These are phyloP conservation scores for Drechslerella stenobrocha DNA, from an alignment of 2,329 filamentous ascomycete species.

Conservation along the genomic window DNA sequence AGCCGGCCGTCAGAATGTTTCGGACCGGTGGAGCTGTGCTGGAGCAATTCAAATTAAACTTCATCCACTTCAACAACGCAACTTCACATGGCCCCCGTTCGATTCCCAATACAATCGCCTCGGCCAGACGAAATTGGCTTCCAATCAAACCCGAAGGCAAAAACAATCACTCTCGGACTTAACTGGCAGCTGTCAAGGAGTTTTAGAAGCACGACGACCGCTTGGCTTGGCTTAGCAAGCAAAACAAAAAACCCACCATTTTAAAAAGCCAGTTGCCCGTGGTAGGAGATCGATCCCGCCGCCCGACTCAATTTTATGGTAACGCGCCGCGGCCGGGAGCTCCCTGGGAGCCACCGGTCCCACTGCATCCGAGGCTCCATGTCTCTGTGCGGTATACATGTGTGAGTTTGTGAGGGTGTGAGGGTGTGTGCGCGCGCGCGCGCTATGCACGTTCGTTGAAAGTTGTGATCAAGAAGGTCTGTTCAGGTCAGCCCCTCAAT, in stretches of 20 bases:
- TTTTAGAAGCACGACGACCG: no score
- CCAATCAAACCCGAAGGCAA: slow-evolving; percentile 3
- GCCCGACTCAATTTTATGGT: slow-evolving; percentile 16
- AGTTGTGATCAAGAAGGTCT: slow-evolving; percentile 5
- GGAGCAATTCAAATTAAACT: neutral
- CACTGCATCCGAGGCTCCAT: slow-evolving; percentile 30
- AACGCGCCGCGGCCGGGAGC: slow-evolving; percentile 24
- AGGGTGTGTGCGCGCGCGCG: neutral
- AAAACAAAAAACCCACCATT: no score
- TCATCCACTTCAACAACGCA: slow-evolving; percentile 22
- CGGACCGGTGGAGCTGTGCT: slow-evolving; percentile 4
- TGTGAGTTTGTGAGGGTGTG: neutral
- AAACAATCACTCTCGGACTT: neutral
- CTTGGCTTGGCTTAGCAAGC: no score
- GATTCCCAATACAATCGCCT: slow-evolving; percentile 9
- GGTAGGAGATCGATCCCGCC: slow-evolving; percentile 31
- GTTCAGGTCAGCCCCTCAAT: slow-evolving; percentile 10
- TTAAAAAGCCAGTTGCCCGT: slow-evolving; percentile 1
- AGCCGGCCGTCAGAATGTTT: slow-evolving; percentile 17
- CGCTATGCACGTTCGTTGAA: neutral
- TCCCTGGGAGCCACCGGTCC: slow-evolving; percentile 36
- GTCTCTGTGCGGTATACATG: neutral
- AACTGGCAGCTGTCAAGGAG: slow-evolving; percentile 20
- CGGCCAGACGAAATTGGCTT: slow-evolving; percentile 24
- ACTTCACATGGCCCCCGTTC: slow-evolving; percentile 21